These are phyloP conservation scores for Albatrellus ellisii DNA, from an alignment of 768 basidiomycete species.

Conservation along the genomic window DNA sequence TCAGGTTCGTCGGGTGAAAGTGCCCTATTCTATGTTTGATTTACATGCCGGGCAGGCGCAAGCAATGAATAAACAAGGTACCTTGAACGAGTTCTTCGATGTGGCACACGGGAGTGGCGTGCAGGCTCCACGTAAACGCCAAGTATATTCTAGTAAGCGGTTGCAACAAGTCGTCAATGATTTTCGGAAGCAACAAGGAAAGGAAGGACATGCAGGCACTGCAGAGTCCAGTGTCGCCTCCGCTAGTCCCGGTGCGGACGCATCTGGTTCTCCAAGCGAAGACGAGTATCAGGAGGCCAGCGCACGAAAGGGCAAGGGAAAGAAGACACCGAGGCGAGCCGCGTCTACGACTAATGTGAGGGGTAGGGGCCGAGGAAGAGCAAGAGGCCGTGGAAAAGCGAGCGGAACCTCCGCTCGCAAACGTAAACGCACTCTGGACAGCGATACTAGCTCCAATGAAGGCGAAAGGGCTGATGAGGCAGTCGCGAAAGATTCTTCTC, in stretches of 20 bases:
- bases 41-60: conserved; percentile 29
- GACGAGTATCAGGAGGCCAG: conserved; percentile 1
- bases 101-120: conserved; percentile 52
- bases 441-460: no score
- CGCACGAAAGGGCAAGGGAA: neutral
- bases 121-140: conserved; percentile 64
- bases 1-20: conserved; percentile 32
- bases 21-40: neutral
- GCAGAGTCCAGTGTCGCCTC: neutral
- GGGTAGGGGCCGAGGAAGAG: neutral
- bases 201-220: conserved; percentile 10
- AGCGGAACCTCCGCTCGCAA: conserved; percentile 9
- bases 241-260: neutral
- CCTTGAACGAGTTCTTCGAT: conserved; percentile 65
- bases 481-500: no score
- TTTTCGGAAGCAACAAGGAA: conserved; percentile 42
- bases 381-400: neutral
- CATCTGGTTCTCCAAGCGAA: neutral
- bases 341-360: neutral
- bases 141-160: conserved; percentile 77
- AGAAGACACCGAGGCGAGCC: neutral
- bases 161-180: conserved; percentile 79
- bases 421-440: conserved; percentile 10
- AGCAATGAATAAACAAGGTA: conserved; percentile 64
- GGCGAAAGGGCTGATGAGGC: no score